phyloP scores from a whole-genome alignment of 495 filamentous ascomycete genomes.

The Chaetomium cochliodes region DNA sequence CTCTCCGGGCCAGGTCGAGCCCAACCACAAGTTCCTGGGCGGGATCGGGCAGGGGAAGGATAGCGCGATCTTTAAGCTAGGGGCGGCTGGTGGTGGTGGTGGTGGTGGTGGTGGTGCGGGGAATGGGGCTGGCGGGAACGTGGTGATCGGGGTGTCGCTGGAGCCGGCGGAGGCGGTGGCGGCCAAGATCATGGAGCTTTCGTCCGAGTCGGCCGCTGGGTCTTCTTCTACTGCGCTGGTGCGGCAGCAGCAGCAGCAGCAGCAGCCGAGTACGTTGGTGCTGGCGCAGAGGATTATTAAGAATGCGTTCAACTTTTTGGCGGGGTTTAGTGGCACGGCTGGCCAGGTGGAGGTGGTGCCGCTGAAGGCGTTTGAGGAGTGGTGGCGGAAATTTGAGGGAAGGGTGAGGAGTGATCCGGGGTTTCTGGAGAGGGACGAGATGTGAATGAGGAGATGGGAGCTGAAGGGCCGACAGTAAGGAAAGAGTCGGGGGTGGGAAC shows the following conservation, averaged over 20 bases:
- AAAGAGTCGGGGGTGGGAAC: background rate
- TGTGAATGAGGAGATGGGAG: background rate
- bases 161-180: constrained; percentile 73
- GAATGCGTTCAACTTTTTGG: constrained; percentile 96
- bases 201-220: constrained; percentile 36
- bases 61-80: constrained; percentile 79
- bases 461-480: background rate
- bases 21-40: constrained; percentile 76
- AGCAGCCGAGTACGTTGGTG: constrained; percentile 60
- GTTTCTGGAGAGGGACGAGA: constrained; percentile 78
- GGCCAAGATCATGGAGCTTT: constrained; percentile 60
- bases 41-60: constrained; percentile 86
- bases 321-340: constrained; percentile 69
- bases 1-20: constrained; percentile 23
- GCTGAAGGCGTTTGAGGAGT: constrained; percentile 86
- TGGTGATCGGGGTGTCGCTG: constrained; percentile 79
- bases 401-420: constrained; percentile 79
- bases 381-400: constrained; percentile 97
- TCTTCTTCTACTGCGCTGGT: background rate
- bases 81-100: constrained; percentile 1
- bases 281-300: constrained; percentile 91
- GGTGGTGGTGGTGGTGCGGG: background rate
- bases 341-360: constrained; percentile 77
- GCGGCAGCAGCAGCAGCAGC: background rate
- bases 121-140: constrained; percentile 11